phyloP scores from a whole-genome alignment of 148 eudicot genomes.

The Linanthus parryae region DNA sequence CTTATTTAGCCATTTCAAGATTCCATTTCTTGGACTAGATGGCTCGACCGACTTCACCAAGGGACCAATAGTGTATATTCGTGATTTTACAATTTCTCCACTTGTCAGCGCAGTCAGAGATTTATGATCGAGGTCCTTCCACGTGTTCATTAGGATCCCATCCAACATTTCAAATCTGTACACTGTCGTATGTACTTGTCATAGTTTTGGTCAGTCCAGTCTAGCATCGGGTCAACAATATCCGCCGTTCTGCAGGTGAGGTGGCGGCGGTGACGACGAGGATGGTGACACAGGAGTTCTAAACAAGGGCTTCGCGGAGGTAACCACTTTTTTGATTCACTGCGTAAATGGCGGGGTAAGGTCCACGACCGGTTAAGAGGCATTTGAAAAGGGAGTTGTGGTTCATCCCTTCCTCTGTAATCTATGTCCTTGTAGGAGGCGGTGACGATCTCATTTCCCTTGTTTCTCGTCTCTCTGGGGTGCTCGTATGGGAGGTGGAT shows the following conservation, averaged over 20 bases:
- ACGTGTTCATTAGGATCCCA: conserved; percentile 37
- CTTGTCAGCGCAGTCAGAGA: conserved; percentile 17
- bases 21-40: not conserved
- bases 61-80: conserved; percentile 35
- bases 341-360: no score
- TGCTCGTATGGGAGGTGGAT: no score
- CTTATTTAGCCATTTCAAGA: conserved; percentile 15
- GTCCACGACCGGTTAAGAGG: no score
- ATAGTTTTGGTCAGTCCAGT: conserved; percentile 3
- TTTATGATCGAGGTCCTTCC: conserved; percentile 27
- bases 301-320: no score
- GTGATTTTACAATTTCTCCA: conserved; percentile 13
- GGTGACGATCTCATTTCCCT: no score
- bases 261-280: conserved; percentile 17
- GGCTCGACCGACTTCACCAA: conserved; percentile 5
- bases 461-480: no score
- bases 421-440: no score
- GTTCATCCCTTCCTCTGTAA: no score
- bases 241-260: conserved; percentile 14
- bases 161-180: conserved; percentile 13
- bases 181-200: conserved; percentile 16
- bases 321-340: no score
- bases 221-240: conserved; percentile 1
- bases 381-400: no score
- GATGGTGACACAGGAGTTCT: conserved; percentile 20